Base-by-base conservation (phyloP, 2,329 filamentous ascomycete species). In the Berkeleyomyces basicola region DNA sequence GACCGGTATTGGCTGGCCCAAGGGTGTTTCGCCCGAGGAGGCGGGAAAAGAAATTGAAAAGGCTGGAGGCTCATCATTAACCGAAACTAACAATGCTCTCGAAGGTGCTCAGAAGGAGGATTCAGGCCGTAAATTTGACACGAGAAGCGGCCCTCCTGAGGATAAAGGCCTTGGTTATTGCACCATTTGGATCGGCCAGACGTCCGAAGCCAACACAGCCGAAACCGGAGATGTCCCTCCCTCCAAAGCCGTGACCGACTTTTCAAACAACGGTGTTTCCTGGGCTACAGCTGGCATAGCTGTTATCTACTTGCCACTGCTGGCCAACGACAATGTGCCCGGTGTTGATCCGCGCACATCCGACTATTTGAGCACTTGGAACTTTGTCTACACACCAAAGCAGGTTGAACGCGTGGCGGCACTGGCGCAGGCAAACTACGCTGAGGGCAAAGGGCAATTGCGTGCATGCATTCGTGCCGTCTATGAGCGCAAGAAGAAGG, bases 351-450 rank as follows among this genome's bases (percentile, higher is more conserved):
- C 93, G 0, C 84, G 85, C 33, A 82, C 81, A 2, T 87, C 83
- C 61, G 90, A 96, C 65, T 97, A 90, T 73, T 83, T 97, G 77
- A 89, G 84, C 67, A 99, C 93, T 0, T 99, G 93, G 93, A 99
- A 99, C 71, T 97, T 97, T 71, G 85, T 96, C 39, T 99, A 97
- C 72, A 95, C 88, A 1, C 86, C 90, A 0, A 85, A 93, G 63
- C 86, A 99, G 72, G 84, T 99, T 61, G 91, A 97, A 68, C 82
- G 82, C 36, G 90, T 95, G 0, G 86, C 96, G 1, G 79, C 81
- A 4, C 79, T 99, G 37, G 91, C 93, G 0, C 80, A 83, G 62
- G 89, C 89, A 9, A 99, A 99, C 72, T 99, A 90, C 68, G 78
- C 82, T 4, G 89, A 95, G 71, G 90, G 92, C 0, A 82, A 82